Conservation (phyloP, 352 stramenopile species). For the Phytopythium montanum region DNA sequence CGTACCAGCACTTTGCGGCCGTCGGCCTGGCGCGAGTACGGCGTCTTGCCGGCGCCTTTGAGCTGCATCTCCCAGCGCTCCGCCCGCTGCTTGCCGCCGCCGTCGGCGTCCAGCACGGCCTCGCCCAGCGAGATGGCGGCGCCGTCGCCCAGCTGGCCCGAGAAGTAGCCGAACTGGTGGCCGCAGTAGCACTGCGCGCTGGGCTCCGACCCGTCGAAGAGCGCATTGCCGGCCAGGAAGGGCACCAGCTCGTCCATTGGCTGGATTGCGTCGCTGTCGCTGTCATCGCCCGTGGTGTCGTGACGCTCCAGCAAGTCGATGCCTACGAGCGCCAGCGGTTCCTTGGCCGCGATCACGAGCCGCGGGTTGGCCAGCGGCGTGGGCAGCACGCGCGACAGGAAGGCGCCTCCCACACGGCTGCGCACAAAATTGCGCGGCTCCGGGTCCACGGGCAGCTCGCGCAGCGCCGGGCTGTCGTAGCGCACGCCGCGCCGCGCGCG, state of each 20-base stretch:
- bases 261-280: conserved; percentile 16
- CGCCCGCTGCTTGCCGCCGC: conserved; percentile 9
- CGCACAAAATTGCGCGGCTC: conserved; percentile 53
- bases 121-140: conserved; percentile 89
- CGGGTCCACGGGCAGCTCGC: conserved; percentile 54
- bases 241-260: conserved; percentile 42
- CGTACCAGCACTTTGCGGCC: conserved; percentile 85
- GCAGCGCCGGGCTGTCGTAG: conserved; percentile 67
- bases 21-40: conserved; percentile 93
- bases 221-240: conserved; percentile 68
- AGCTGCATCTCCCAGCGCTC: conserved; percentile 94
- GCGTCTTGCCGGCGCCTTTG: conserved; percentile 95
- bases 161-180: conserved; percentile 92
- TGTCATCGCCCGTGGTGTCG: conserved; percentile 1
- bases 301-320: conserved; percentile 34
- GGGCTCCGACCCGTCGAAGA: conserved; percentile 69
- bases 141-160: conserved; percentile 89
- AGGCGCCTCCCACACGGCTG: conserved; percentile 39
- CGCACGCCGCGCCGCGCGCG: conserved; percentile 19
- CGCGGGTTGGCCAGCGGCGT: conserved; percentile 56
- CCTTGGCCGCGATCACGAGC: conserved; percentile 48
- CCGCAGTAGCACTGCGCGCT: conserved; percentile 90
- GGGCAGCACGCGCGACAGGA: conserved; percentile 59
- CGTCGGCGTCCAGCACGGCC: conserved; percentile 28
- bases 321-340: conserved; percentile 54